Base-by-base conservation (phyloP, 352 stramenopile species). In the Globisporangium mamillatum region DNA sequence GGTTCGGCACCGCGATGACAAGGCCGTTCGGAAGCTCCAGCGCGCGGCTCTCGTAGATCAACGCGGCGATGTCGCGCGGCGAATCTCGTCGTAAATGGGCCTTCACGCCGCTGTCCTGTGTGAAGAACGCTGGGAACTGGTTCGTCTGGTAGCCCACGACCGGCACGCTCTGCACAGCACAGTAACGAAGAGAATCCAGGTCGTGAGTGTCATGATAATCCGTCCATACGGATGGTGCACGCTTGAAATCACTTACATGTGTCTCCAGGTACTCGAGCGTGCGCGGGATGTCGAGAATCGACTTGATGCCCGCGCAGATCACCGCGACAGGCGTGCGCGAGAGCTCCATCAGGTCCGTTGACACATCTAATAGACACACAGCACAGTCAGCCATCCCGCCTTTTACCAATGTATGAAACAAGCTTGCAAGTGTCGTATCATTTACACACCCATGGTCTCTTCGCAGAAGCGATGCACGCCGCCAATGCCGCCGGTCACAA, bases 51-150 rank as follows among this genome's bases (percentile, higher is more conserved):
- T 92, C 78, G 56, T 85, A 73, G 61, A 98, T 97, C 25, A 96
- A 73, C 53, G 73, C 73, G 9, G 97, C 96, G 34, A 98, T 85
- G 41, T 97, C 91, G 8, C 80, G 75, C n/a, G 92, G 80, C 41
- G 79, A 88, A 68, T 99, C 88, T 50, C 97, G 81, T 24, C 87
- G 81, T 6, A 93, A 64, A 44, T 98, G 97, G 20, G 90, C 85
- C 57, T 90, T 88, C 24, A 89, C 71, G 9, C 94, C 93, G 44
- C 92, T 98, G 66, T 91, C 75, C 32, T 97, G 91, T 34, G 96
- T 99, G 78, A 99, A 99, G 68, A 99, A 99, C 2, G 97, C 95
- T 6, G 97, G 97, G 73, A 99, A 99, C 67, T 98, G 89, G 68
- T 98, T 82, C 4, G 89, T 96, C 50, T 85, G 79, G 78, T 97